Base-by-base conservation (phyloP, 805 yeast species). In the Isabelozyma pseudorhagii region DNA sequence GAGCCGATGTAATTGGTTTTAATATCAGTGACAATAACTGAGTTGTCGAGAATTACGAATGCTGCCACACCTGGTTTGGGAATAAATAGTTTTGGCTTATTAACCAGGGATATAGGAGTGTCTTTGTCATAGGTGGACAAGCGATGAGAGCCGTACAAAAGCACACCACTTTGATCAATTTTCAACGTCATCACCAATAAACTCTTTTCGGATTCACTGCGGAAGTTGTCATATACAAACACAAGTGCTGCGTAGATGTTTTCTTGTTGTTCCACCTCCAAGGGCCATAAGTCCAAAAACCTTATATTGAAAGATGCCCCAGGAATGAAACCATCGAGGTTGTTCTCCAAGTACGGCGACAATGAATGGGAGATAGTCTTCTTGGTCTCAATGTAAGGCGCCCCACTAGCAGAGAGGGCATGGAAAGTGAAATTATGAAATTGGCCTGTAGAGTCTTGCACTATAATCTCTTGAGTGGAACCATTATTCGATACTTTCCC, bases 21-120 rank as follows among this genome's bases (percentile, higher is more conserved):
- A 8, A 85, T 70, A 56, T 88, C 96, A 1, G 87, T 76, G 47
- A 92, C 59, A 1, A 88, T 82, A 10, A 90, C 74, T 0, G 89
- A 80, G 46, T 81, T 77, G 9, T 77, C 78, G 40, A 84, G 74
- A 1, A 83, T 72, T 1, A 87, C 77, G 59, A 81, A 84, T 1
- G 89, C 86, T 0, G 88, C 79, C 15, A 70, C 64, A 2, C 79
- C 78, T 2, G 87, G 87, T 14, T 71, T 58, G 2, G 92, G 90
- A 9, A 85, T 72, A 38, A 69, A 74, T 17, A 88, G 63, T 43
- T 66, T 67, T 2, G 90, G 89, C 14, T 60, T 64, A 27, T 44
- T 49, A 10, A 47, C 45, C 27, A 50, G 47, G 1, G 59, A 39
- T 34, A 46, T 45, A 13, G 46, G 48, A 8, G 46, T 39, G 2